phyloP scores from a whole-genome alignment of 2,329 filamentous ascomycete species.

The Didymella pomorum region DNA sequence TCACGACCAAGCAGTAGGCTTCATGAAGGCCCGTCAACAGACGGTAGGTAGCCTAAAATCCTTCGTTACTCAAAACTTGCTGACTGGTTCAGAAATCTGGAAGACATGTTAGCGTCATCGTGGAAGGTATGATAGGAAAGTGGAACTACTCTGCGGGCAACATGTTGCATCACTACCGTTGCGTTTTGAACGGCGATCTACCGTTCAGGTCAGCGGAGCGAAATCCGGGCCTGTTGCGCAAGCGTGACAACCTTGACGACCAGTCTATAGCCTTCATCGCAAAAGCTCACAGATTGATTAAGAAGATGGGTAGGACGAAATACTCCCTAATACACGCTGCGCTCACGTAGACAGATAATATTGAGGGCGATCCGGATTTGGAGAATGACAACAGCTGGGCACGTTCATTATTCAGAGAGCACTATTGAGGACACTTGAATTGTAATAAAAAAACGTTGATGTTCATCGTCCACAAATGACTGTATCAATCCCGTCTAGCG shows the following conservation, averaged over 20 bases:
- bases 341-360: neutral
- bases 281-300: neutral
- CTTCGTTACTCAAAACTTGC: too few species aligned
- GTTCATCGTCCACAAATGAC: too few species aligned
- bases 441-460: too few species aligned
- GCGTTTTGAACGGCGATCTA: neutral
- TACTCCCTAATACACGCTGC: neutral
- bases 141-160: neutral
- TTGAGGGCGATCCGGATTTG: too few species aligned
- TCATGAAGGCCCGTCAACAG: neutral
- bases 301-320: neutral
- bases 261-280: neutral
- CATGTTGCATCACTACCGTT: neutral
- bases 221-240: neutral
- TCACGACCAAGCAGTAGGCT: neutral
- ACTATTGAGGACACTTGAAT: neutral
- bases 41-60: neutral
- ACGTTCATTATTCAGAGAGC: neutral
- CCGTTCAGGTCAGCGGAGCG: neutral
- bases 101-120: neutral
- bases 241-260: neutral
- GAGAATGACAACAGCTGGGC: neutral
- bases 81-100: neutral
- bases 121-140: neutral
- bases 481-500: too few species aligned